Percentiles rank a stretch among this genome's conserved stretches.
Conservation (phyloP, 2,329 filamentous ascomycete species). For the Stromatinia cepivora region DNA sequence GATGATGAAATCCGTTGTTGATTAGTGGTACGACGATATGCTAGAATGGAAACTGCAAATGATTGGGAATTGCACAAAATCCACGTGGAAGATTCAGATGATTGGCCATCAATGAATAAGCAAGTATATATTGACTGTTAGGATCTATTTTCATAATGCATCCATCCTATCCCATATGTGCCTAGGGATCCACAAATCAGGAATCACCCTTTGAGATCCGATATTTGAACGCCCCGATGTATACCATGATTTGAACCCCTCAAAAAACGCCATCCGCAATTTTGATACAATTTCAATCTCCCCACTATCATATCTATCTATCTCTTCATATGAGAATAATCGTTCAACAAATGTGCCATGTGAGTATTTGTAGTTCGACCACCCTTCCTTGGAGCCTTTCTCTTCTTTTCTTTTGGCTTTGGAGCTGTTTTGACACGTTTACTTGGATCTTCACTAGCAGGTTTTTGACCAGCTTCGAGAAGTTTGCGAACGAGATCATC, state of each 20-base stretch:
- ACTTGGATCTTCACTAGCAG: conserved; percentile 43
- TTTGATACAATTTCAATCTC: conserved; percentile 7
- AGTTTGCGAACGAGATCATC: conserved; percentile 46
- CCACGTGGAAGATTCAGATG: neutral
- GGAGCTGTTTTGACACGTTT: conserved; percentile 41
- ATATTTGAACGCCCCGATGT: neutral
- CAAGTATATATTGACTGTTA: neutral
- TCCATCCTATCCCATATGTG: neutral
- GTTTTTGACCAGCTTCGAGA: conserved; percentile 43
- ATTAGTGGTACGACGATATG: neutral
- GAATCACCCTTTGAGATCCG: neutral
- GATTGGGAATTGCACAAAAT: no score
- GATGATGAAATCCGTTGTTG: neutral
- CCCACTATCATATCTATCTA: neutral
- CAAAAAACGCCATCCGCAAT: conserved; percentile 8
- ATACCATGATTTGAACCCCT: neutral
- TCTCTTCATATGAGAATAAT: conserved; percentile 39
- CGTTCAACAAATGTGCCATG: conserved; percentile 41
- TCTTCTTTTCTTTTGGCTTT: conserved; percentile 44
- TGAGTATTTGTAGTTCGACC: conserved; percentile 42
- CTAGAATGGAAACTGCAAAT: neutral
- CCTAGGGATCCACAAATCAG: neutral
- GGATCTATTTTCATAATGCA: neutral
- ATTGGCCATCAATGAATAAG: neutral
- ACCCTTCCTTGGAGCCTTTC: conserved; percentile 40